Conservation (phyloP, 2,329 filamentous ascomycete genomes). For the Pseudopithomyces chartarum region DNA sequence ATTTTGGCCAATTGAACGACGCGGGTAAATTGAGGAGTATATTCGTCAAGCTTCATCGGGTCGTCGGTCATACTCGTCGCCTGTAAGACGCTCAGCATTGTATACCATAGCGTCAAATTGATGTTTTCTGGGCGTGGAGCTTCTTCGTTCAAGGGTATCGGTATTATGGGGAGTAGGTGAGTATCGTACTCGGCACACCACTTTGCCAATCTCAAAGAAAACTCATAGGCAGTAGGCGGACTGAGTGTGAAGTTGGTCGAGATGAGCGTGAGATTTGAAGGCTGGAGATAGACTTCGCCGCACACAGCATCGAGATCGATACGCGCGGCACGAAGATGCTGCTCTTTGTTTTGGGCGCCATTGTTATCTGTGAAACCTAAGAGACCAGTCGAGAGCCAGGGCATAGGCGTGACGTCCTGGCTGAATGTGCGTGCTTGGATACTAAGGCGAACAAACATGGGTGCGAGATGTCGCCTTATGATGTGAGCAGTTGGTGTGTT, state of each 20-base stretch:
- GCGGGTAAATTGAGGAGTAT: background rate
- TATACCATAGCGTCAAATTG: slow-evolving; percentile 3
- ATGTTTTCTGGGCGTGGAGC: background rate
- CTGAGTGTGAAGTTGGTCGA: background rate
- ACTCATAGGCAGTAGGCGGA: background rate
- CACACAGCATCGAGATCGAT: slow-evolving; percentile 2
- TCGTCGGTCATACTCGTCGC: background rate
- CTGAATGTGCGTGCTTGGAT: slow-evolving; percentile 8
- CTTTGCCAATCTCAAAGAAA: background rate
- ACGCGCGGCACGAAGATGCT: background rate
- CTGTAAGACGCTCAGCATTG: background rate
- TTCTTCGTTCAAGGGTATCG: no score
- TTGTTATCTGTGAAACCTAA: background rate
- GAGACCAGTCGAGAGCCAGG: slow-evolving; percentile 2
- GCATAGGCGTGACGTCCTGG: background rate
- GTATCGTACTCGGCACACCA: slow-evolving; percentile 4
- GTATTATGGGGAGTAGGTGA: background rate
- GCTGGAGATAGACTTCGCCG: slow-evolving; percentile 4
- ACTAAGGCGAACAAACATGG: slow-evolving; percentile 6
- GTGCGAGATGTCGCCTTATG: slow-evolving; percentile 7
- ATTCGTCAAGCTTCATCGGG: slow-evolving; percentile 1
- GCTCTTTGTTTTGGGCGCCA: background rate
- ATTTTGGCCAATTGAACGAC: background rate
- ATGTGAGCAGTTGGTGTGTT: slow-evolving; percentile 8
- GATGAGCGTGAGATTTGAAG: background rate